Conservation (phyloP, 495 filamentous ascomycete genomes). For the Hypoxylon perforatum region DNA sequence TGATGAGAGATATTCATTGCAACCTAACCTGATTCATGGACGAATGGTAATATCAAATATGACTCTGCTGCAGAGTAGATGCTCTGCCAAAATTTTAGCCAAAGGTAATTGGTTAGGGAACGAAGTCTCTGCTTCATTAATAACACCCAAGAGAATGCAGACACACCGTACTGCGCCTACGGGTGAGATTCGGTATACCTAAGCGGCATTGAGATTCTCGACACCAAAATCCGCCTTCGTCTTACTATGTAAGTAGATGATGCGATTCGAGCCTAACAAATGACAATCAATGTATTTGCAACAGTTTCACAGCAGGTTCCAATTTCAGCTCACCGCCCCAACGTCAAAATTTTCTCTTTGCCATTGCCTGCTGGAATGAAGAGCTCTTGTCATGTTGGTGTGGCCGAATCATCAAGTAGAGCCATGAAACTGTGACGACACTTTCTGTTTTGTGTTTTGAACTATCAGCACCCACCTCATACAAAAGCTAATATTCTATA, state of each 20-base stretch:
- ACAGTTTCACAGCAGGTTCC: neutral
- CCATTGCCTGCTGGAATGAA: too few relatives aligned
- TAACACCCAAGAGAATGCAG: neutral
- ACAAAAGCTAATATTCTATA: too few relatives aligned
- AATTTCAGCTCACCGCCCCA: too few relatives aligned
- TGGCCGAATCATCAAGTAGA: slow-evolving; percentile 5
- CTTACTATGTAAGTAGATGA: slow-evolving; percentile 26
- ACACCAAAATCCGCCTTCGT: slow-evolving; percentile 4
- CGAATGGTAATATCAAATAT: slow-evolving; percentile 21
- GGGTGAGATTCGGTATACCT: slow-evolving; percentile 37
- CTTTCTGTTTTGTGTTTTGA: neutral
- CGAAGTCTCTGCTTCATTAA: slow-evolving; percentile 15
- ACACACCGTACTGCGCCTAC: neutral
- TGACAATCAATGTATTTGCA: slow-evolving; percentile 13
- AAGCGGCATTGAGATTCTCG: slow-evolving; percentile 22
- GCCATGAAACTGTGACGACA: slow-evolving; percentile 21
- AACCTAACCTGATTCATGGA: slow-evolving; percentile 16
- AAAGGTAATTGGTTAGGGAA: slow-evolving; percentile 27
- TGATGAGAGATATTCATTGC: neutral
- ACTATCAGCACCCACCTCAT: neutral
- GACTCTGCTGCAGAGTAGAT: slow-evolving; percentile 26
- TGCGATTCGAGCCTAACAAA: slow-evolving; percentile 20
- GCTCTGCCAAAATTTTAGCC: neutral
- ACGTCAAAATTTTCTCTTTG: too few relatives aligned
- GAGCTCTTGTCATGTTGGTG: neutral